Evolutionary conservation across 306 rosid genomes (phyloP).

Genomic region (Elaeagnus macrophylla): DNA sequence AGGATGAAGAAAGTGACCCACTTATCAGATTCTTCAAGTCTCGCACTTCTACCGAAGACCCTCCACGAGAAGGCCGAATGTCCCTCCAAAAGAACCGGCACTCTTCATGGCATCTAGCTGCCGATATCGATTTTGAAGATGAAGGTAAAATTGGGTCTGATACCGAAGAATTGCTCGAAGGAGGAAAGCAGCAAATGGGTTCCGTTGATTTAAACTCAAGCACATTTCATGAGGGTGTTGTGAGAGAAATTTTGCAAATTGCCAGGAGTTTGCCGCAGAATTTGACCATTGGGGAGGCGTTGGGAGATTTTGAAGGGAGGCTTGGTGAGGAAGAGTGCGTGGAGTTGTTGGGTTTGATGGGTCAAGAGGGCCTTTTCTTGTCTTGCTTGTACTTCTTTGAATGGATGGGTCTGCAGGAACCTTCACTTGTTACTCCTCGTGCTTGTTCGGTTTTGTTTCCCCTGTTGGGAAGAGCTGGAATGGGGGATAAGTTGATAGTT

Average conservation of each 20-base stretch:
- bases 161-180: conserved; percentile 1
- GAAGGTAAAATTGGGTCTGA: conserved; percentile 25
- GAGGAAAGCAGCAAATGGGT: conserved; percentile 16
- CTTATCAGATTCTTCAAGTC: conserved; percentile 51
- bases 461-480: conserved; percentile 60
- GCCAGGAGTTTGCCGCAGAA: conserved; percentile 55
- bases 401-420: conserved; percentile 87
- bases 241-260: conserved; percentile 49
- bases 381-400: conserved; percentile 71
- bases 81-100: conserved; percentile 45
- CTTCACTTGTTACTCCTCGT: conserved; percentile 47
- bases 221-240: conserved; percentile 30
- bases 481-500: conserved; percentile 59
- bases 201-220: conserved; percentile 4
- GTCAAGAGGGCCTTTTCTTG: conserved; percentile 35
- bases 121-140: conserved; percentile 16
- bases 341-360: conserved; percentile 51
- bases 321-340: conserved; percentile 42
- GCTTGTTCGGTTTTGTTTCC: conserved; percentile 66
- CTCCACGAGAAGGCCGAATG: conserved; percentile 36
- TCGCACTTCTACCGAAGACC: conserved; percentile 40
- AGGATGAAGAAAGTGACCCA: conserved; percentile 19
- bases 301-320: conserved; percentile 47
- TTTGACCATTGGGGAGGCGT: conserved; percentile 53
- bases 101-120: conserved; percentile 52